Evolutionary conservation across 805 yeast genomes (phyloP), one percentile per base, ranked within the genome.

Genomic region (Kuraishia borneana): DNA sequence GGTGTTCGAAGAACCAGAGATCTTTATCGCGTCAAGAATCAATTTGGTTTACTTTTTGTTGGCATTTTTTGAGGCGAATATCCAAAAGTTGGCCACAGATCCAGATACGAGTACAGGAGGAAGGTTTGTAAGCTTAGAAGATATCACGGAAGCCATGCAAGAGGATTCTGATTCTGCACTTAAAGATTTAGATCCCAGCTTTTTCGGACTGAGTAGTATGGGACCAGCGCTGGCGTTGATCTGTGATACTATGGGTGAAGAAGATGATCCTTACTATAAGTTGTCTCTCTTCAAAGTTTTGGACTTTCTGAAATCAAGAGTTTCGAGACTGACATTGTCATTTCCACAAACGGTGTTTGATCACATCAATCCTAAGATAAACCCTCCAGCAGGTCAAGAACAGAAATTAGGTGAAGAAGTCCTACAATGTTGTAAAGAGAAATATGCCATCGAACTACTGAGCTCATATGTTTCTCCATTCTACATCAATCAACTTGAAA

Each of bases 381-480:
- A 30, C 47, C 65, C 42, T 18, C 33, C 36, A n/a, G 17, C 29
- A 18, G 21, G 17, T 12, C 20, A 16, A 18, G 27, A 19, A 17
- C 30, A 14, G 14, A 29, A 29, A 9, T 28, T 21, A 3, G 61
- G 70, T 2, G 42, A 40, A 3, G 51, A 56, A 6, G 54, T 67
- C 1, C 43, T 63, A n/a, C 39, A 47, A 3, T 45, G 60, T 2
- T 55, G 65, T 13, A 53, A 61, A 14, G 48, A 54, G 12, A 60
- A 58, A 35, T 52, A 63, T 35, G 51, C 79, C 5, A 52, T 76
- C 3, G 65, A 68, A 19, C 50, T 76, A 20, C 39, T 76, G 5
- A 63, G 72, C 3, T 63, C 71, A 3, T 65, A 63, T 39, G 53
- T 70, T 2, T 48, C 51, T 14, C 34, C 42, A 3, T 41, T 38